These are phyloP conservation scores for Hysterium pulicare DNA, from an alignment of 2,329 filamentous ascomycete species.

Conservation along the genomic window DNA sequence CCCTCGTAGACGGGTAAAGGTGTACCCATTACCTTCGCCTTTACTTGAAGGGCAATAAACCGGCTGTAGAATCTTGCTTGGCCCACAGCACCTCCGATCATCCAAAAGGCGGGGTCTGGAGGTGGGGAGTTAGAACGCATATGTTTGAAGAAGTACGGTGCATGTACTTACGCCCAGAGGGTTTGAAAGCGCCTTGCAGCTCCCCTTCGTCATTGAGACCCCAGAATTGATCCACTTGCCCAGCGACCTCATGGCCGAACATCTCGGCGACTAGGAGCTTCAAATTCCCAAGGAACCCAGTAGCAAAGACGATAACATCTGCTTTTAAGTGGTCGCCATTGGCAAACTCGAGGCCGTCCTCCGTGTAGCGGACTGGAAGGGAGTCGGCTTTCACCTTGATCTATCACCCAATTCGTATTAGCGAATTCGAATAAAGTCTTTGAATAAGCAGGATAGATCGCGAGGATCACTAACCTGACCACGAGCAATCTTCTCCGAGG, in stretches of 20 bases:
- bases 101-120: conserved; percentile 44
- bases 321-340: conserved; percentile 44
- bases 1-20: too few species aligned
- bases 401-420: too few species aligned
- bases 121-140: not conserved
- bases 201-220: conserved; percentile 48
- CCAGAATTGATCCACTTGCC: conserved; percentile 44
- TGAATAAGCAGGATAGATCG: too few species aligned
- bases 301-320: conserved; percentile 47
- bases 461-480: conserved; percentile 49
- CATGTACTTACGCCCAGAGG: too few species aligned
- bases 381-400: conserved; percentile 41
- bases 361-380: conserved; percentile 35
- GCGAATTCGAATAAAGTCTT: too few species aligned
- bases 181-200: conserved; percentile 28
- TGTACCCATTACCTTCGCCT: conserved; percentile 37
- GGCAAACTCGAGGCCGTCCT: conserved; percentile 41
- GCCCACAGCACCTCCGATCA: conserved; percentile 43
- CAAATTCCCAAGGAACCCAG: conserved; percentile 46
- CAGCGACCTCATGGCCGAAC: conserved; percentile 41
- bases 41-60: conserved; percentile 47
- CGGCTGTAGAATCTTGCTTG: conserved; percentile 48
- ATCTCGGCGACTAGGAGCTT: conserved; percentile 36
- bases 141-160: too few species aligned
- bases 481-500: conserved; percentile 40